These are phyloP conservation scores for Hymenoscyphus linearis DNA, from an alignment of 2,329 filamentous ascomycete species.

Conservation along the genomic window DNA sequence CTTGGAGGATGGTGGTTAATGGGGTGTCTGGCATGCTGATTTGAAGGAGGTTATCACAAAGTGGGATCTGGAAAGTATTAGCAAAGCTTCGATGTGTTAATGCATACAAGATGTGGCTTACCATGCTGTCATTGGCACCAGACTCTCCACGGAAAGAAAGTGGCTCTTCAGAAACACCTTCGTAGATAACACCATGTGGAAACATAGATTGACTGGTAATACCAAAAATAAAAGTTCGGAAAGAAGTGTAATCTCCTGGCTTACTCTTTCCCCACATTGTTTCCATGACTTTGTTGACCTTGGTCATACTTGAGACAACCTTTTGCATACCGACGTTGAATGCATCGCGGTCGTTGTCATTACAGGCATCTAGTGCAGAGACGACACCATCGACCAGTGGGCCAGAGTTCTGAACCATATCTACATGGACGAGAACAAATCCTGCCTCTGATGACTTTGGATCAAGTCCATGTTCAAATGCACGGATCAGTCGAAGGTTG, in stretches of 20 bases:
- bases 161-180: conserved; percentile 71
- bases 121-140: conserved; percentile 91
- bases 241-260: conserved; percentile 77
- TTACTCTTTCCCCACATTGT: conserved; percentile 85
- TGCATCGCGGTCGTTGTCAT: conserved; percentile 42
- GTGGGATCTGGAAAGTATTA: conserved; percentile 54
- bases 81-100: neutral
- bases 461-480: conserved; percentile 86
- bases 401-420: conserved; percentile 87
- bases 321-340: conserved; percentile 61
- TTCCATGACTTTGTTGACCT: conserved; percentile 70
- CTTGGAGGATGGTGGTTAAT: conserved; percentile 73
- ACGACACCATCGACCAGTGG: conserved; percentile 69
- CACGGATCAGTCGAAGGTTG: conserved; percentile 78
- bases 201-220: conserved; percentile 95
- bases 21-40: conserved; percentile 86
- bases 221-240: conserved; percentile 95
- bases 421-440: conserved; percentile 92
- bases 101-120: conserved; percentile 29
- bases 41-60: conserved; percentile 82
- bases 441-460: conserved; percentile 85
- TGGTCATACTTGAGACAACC: conserved; percentile 58
- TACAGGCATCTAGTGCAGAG: conserved; percentile 55
- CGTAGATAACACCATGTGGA: conserved; percentile 83
- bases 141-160: conserved; percentile 85